A percentile compares a stretch with the other conserved stretches of the same genome.
Conservation (phyloP, 2,329 filamentous ascomycete genomes). For the Pseudogymnoascus sp. region DNA sequence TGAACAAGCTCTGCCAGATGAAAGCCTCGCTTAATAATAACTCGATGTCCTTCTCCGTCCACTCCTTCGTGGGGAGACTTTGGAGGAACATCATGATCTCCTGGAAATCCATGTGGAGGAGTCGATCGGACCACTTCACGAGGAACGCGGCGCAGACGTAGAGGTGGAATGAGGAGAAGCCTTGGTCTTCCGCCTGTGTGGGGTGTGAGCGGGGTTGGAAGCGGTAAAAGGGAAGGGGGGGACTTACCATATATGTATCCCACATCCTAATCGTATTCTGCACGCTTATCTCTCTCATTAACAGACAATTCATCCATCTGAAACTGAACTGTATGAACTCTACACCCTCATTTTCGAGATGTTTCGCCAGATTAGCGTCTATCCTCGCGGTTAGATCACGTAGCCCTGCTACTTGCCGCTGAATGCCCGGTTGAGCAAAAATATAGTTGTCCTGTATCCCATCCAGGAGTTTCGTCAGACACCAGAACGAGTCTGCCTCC, state of each 20-base stretch:
- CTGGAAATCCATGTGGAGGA: constrained; percentile 95
- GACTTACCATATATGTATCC: constrained; percentile 91
- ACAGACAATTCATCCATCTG: constrained; percentile 97
- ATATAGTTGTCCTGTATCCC: constrained; percentile 99
- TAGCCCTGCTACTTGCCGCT: constrained; percentile 81
- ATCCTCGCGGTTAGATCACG: constrained; percentile 87
- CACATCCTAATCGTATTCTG: constrained; percentile 98
- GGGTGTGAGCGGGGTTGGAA: neutral
- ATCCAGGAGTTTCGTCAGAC: constrained; percentile 92
- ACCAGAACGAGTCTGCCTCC: constrained; percentile 98
- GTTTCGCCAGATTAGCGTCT: constrained; percentile 72
- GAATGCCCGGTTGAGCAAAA: constrained; percentile 92
- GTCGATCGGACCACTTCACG: constrained; percentile 94
- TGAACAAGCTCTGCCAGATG: constrained; percentile 97
- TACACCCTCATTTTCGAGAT: constrained; percentile 82
- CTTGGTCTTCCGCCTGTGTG: constrained; percentile 84
- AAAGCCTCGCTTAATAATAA: constrained; percentile 91
- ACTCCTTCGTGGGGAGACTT: constrained; percentile 80
- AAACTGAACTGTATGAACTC: constrained; percentile 99
- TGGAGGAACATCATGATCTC: constrained; percentile 99
- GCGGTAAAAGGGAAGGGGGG: neutral
- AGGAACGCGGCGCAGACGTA: constrained; percentile 97
- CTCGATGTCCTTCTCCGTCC: constrained; percentile 98
- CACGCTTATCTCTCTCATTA: constrained; percentile 96
- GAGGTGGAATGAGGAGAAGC: constrained; percentile 95